A percentile compares a stretch with the other conserved stretches of the same genome.
Evolutionary conservation across 768 basidiomycete species (phyloP).

Genomic region (Tephrocybe sp.): DNA sequence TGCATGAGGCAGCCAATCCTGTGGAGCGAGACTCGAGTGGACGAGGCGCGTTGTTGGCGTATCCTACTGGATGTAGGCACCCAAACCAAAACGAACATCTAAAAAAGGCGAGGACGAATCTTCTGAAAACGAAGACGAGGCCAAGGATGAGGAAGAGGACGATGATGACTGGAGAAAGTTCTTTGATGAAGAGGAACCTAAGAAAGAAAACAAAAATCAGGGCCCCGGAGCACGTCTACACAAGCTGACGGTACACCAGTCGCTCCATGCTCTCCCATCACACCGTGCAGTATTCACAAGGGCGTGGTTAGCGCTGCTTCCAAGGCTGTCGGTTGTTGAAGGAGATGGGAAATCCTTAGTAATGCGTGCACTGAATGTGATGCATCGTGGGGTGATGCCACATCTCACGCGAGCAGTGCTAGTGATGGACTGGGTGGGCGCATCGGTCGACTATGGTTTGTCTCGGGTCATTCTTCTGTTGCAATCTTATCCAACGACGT

Average conservation of each 20-base stretch:
- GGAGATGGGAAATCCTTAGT: conserved; percentile 40
- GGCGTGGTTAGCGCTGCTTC: conserved; percentile 74
- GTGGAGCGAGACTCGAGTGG: too few species aligned
- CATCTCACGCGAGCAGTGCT: conserved; percentile 74
- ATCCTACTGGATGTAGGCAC: conserved; percentile 52
- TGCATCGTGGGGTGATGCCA: conserved; percentile 83
- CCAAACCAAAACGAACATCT: conserved; percentile 40
- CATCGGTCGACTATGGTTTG: conserved; percentile 79
- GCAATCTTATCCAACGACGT: background rate
- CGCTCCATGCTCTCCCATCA: conserved; percentile 69
- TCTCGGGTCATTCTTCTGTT: conserved; percentile 2
- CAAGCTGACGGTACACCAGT: conserved; percentile 71
- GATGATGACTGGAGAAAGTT: conserved; percentile 81
- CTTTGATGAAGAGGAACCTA: conserved; percentile 62
- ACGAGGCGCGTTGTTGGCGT: too few species aligned
- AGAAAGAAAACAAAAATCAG: conserved; percentile 29
- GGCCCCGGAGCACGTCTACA: conserved; percentile 50
- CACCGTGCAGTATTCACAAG: conserved; percentile 81
- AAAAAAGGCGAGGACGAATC: conserved; percentile 34
- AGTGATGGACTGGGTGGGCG: conserved; percentile 90
- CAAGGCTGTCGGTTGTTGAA: conserved; percentile 46
- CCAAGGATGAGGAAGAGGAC: conserved; percentile 29
- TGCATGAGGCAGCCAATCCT: too few species aligned
- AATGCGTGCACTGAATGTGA: conserved; percentile 64
- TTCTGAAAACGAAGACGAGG: conserved; percentile 35